Base-by-base conservation (phyloP, 2,329 filamentous ascomycete genomes). In the Verruconis gallopava region DNA sequence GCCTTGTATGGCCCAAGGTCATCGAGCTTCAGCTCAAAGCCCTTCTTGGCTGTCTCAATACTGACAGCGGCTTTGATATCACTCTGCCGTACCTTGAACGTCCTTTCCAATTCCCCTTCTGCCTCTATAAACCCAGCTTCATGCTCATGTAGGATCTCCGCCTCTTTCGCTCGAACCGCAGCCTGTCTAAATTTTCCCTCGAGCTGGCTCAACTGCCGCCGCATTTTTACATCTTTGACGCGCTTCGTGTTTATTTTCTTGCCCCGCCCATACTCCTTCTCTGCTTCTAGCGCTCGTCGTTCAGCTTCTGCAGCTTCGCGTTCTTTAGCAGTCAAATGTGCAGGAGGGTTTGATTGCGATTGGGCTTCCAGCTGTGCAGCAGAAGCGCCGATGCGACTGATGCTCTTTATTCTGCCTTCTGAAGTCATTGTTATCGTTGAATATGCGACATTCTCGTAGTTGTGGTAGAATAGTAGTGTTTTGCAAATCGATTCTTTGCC, bases 121-220 rank as follows among this genome's bases (percentile, higher is more conserved):
- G 89, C 72, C 61, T 96, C 85, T 43, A 98, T 67, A 53, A 93
- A 93, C 4, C 91, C 91, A 9, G 73, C 67, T 4, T 79, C 75
- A 58, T 94, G 85, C 62, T 96, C 89, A 42, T 93, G 74, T 52
- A 98, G 66, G 44, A 98, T 91, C 63, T 98, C 91, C 17, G 89
- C 85, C 68, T 95, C 89, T 63, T 94, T 93, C 13, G 91, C 86
- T 59, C 83, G 80, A 25, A 93, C 62, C 1, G 82, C 68, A 1
- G 89, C 89, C 52, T 81, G 74, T 54, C 86, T 76, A 63, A 86
- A 89, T 60, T 91, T 91, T 46, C 67, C 67, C 58, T 98, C 91
- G 36, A 95, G 71, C 2, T 70, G 70, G 55, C 78, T 80, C 38
- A 98, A 65, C 49, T 85, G 93, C 11, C 77, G 73, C 38, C 85